phyloP scores from a whole-genome alignment of 2,329 filamentous ascomycete species.

The Hypoxylon sp. region DNA sequence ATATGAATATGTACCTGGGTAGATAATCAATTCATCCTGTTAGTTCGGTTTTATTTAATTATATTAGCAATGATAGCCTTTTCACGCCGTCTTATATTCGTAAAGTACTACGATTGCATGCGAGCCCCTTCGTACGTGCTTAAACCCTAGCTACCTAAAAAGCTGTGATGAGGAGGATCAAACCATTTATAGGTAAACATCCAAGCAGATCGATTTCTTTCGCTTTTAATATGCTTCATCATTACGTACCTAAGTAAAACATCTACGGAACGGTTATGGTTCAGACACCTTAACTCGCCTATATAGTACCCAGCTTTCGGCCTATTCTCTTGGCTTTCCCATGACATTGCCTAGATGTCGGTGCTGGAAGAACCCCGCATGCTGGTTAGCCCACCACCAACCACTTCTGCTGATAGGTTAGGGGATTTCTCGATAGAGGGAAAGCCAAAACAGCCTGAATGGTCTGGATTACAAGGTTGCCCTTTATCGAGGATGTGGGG shows the following conservation, averaged over 20 bases:
- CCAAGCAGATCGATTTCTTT: background rate
- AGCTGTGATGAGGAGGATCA: background rate
- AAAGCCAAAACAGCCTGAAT: slow-evolving; percentile 41
- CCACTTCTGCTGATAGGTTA: slow-evolving; percentile 13
- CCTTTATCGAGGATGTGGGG: slow-evolving; percentile 19
- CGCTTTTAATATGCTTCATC: background rate
- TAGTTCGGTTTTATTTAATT: too few species aligned
- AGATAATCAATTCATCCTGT: too few species aligned
- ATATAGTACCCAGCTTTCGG: background rate
- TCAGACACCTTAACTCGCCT: too few species aligned
- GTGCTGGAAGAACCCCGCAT: background rate
- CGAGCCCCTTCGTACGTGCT: too few species aligned
- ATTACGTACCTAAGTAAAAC: background rate
- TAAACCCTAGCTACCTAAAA: background rate
- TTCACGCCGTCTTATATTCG: too few species aligned
- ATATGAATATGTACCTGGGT: too few species aligned
- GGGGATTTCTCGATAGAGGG: background rate
- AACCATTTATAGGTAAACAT: background rate
- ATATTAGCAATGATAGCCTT: too few species aligned
- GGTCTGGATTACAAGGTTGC: slow-evolving; percentile 19
- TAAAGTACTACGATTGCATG: too few species aligned
- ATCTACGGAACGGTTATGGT: too few species aligned
- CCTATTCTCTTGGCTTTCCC: background rate
- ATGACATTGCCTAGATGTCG: background rate
- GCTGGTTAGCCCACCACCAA: background rate